Evolutionary conservation across 495 filamentous ascomycete species (phyloP), one percentile per base, ranked within the genome.

Genomic region (Saxophila tyrrhenica): DNA sequence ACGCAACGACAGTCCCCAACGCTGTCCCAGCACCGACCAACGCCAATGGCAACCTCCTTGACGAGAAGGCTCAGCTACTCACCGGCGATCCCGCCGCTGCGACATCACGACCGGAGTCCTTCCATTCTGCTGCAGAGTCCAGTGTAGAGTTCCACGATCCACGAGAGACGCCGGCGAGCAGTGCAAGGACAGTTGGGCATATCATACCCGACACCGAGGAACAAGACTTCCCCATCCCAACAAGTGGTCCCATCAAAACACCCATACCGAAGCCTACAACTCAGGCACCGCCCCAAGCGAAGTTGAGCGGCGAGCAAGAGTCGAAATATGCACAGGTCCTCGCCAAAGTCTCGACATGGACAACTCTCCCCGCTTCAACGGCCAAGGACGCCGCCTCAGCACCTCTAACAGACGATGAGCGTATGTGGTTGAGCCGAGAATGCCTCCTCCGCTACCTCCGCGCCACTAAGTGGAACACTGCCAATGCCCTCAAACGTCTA

Each of bases 361-460:
- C 76, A 15, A 78, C 81, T n/a, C 65, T 94, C 10, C 84, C 83
- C 1, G 79, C 76, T 0, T 75, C 78, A 21, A 68, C 73, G 0
- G 78, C 76, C 54, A 75, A 77, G 49, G 70, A 71, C 47, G 78
- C 79, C 39, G 75, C 85, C 32, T 72, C 69, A 22, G 74, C 75
- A 9, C 81, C 88, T 2, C 68, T 96, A 51, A 82, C 80, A 19
- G 87, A 92, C 29, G 74, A 75, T 45, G 92, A 98, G 72, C 83
- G 77, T 64, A 79, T 94, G 72, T 98, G 85, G 80, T 75, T 97
- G 52, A 95, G 89, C 16, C 79, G 81, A 46, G 92, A 97, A 64
- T 97, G 91, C 67, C 76, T 97, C 1, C 75, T 97, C 13, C 86
- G 92, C 61, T 98, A 92, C 65, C 78, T 98, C 41, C 85, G 92